A percentile compares a stretch with the other conserved stretches of the same genome.
phyloP scores from a whole-genome alignment of 73 alveolate species.

The Symbiodinium pilosum region DNA sequence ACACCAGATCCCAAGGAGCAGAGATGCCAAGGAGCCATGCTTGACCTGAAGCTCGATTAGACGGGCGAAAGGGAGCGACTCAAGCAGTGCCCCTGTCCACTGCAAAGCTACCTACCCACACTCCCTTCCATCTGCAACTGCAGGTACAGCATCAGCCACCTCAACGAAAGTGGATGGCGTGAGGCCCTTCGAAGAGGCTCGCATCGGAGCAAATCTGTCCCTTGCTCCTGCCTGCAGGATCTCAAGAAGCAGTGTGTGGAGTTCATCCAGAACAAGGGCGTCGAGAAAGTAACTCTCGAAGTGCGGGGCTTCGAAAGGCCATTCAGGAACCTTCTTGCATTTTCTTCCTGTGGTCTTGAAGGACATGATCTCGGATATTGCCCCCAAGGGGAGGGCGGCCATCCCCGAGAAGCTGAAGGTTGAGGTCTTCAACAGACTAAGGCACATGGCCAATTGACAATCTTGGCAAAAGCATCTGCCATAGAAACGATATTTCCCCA shows the following conservation, averaged over 20 bases:
- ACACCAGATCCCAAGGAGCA: constrained; percentile 20
- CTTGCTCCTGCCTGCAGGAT: neutral
- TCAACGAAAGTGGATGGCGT: constrained; percentile 85
- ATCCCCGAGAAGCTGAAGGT: constrained; percentile 88
- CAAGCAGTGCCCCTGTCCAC: constrained; percentile 48
- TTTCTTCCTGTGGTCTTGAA: neutral
- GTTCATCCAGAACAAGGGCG: constrained; percentile 70
- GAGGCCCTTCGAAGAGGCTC: constrained; percentile 12
- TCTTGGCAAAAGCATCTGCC: neutral
- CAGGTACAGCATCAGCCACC: constrained; percentile 79
- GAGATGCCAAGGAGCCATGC: too few relatives aligned
- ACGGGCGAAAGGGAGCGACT: constrained; percentile 60
- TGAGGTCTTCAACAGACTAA: constrained; percentile 88
- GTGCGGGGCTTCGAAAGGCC: neutral
- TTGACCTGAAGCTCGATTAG: constrained; percentile 59
- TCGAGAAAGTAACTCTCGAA: constrained; percentile 73
- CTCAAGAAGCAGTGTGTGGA: constrained; percentile 75
- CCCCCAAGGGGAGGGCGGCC: constrained; percentile 63
- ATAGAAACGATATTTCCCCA: neutral
- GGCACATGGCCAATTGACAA: neutral
- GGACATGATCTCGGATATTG: constrained; percentile 90
- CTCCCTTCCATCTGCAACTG: neutral
- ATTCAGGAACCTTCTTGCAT: neutral
- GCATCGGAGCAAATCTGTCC: neutral
- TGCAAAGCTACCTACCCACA: too few relatives aligned